Evolutionary conservation across 2,329 filamentous ascomycete species (phyloP).

Genomic region (Celoporthe dispersa): DNA sequence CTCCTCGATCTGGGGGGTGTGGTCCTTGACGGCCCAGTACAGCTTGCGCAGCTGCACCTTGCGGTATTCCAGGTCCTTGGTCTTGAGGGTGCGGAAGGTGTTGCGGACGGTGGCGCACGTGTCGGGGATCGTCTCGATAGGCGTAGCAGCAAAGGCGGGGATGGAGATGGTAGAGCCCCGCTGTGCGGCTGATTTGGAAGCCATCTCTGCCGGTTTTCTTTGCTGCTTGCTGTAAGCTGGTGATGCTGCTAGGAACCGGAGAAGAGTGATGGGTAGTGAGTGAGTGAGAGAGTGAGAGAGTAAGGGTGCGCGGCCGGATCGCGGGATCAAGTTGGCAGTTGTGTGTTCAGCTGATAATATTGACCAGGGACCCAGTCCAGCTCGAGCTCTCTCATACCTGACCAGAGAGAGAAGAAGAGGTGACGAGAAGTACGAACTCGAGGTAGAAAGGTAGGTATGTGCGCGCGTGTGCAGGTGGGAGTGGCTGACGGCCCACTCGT

Average conservation of each 20-base stretch:
- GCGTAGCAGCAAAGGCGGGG: slow-evolving; percentile 61
- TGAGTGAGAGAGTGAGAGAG: background rate
- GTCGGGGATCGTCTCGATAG: slow-evolving; percentile 67
- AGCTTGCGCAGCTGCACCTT: slow-evolving; percentile 87
- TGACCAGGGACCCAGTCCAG: background rate
- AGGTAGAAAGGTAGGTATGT: background rate
- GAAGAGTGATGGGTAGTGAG: background rate
- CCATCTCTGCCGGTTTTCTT: slow-evolving; percentile 14
- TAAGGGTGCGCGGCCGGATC: background rate
- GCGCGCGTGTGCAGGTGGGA: background rate
- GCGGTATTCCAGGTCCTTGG: slow-evolving; percentile 81
- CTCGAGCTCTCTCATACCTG: background rate
- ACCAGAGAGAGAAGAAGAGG: background rate
- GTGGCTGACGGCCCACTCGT: background rate
- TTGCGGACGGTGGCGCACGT: slow-evolving; percentile 64
- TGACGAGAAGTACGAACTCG: background rate
- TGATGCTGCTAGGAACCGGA: background rate
- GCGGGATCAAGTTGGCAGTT: background rate
- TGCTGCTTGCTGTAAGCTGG: background rate
- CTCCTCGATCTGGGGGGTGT: slow-evolving; percentile 71
- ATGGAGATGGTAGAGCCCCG: slow-evolving; percentile 42
- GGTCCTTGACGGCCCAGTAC: slow-evolving; percentile 90
- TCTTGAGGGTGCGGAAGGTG: slow-evolving; percentile 80
- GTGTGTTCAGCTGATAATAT: background rate
- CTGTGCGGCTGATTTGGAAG: slow-evolving; percentile 36